Evolutionary conservation across 176 grass and related monocot species (phyloP).

Genomic region (Oryza punctata): DNA sequence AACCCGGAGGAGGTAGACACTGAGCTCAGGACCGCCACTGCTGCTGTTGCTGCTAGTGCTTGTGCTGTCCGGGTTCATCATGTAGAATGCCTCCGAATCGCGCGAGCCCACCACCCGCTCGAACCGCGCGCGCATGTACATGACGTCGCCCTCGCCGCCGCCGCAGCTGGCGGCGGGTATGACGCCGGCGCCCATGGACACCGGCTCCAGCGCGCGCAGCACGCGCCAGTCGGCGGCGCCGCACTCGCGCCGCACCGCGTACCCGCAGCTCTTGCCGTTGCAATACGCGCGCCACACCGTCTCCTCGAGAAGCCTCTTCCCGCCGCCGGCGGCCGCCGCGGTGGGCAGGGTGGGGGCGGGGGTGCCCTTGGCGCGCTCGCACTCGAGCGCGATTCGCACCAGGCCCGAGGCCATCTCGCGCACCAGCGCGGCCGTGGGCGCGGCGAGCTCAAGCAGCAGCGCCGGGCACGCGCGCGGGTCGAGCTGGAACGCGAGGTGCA

Average conservation of each 20-base stretch:
- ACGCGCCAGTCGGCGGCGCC: conserved; percentile 68
- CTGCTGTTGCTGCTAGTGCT: conserved; percentile 20
- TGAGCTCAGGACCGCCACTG: neutral
- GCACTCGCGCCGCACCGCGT: conserved; percentile 78
- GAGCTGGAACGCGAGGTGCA: conserved; percentile 74
- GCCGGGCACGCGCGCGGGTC: conserved; percentile 71
- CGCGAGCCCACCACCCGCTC: conserved; percentile 87
- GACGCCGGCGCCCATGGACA: conserved; percentile 88
- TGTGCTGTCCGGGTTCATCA: conserved; percentile 87
- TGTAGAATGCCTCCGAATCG: conserved; percentile 97
- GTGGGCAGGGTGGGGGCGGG: neutral
- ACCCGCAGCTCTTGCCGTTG: conserved; percentile 85
- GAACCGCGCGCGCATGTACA: conserved; percentile 95
- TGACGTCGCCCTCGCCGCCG: conserved; percentile 70
- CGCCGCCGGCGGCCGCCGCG: neutral
- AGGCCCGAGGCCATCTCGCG: conserved; percentile 89
- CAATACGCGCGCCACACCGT: conserved; percentile 84
- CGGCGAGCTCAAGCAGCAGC: conserved; percentile 72
- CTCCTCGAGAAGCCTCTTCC: conserved; percentile 64
- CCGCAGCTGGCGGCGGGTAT: conserved; percentile 63
- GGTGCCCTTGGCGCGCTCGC: conserved; percentile 54
- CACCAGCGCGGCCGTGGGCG: conserved; percentile 71
- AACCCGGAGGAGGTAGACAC: neutral
- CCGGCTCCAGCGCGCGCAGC: conserved; percentile 75
- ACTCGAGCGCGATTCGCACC: conserved; percentile 84